Evolutionary conservation across 768 basidiomycete genomes (phyloP).

Genomic region (Pisolithus marmoratus): DNA sequence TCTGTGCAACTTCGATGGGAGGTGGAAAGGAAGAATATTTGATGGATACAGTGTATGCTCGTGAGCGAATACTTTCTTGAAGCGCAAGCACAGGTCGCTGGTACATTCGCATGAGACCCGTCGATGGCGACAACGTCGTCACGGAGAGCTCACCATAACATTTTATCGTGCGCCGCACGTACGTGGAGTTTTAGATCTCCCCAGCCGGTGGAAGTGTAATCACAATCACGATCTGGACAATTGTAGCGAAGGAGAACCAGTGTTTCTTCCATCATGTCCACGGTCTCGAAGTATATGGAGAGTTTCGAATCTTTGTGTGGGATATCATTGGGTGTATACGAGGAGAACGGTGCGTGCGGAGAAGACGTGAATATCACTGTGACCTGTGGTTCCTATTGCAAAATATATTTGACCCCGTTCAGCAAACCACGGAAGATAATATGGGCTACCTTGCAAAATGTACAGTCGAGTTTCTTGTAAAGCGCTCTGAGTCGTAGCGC

Average conservation of each 20-base stretch:
- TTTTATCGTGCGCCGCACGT: slow-evolving; percentile 63
- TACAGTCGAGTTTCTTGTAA: slow-evolving; percentile 91
- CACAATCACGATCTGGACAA: slow-evolving; percentile 82
- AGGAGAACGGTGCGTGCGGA: slow-evolving; percentile 52
- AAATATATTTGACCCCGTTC: not conserved
- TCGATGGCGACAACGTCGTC: not conserved
- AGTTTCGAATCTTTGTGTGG: slow-evolving; percentile 69
- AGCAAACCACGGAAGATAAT: not conserved
- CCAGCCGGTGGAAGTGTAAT: slow-evolving; percentile 84
- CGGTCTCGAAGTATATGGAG: slow-evolving; percentile 79
- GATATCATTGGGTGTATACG: slow-evolving; percentile 50
- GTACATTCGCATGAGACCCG: not conserved
- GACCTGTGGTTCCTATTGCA: slow-evolving; percentile 59
- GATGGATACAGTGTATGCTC: slow-evolving; percentile 84
- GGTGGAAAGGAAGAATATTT: slow-evolving; percentile 58
- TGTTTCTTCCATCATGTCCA: slow-evolving; percentile 93
- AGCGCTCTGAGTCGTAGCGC: slow-evolving; percentile 80
- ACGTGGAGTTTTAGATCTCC: slow-evolving; percentile 83
- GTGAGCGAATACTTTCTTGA: slow-evolving; percentile 93
- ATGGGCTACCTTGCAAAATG: slow-evolving; percentile 82
- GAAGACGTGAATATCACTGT: slow-evolving; percentile 73
- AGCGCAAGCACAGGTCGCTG: slow-evolving; percentile 82
- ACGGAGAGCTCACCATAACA: slow-evolving; percentile 68
- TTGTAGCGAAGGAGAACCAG: slow-evolving; percentile 90
- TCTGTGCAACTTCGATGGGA: slow-evolving; percentile 61